Conservation (phyloP, 2,329 filamentous ascomycete genomes). For the Sordariomycetes sp. region DNA sequence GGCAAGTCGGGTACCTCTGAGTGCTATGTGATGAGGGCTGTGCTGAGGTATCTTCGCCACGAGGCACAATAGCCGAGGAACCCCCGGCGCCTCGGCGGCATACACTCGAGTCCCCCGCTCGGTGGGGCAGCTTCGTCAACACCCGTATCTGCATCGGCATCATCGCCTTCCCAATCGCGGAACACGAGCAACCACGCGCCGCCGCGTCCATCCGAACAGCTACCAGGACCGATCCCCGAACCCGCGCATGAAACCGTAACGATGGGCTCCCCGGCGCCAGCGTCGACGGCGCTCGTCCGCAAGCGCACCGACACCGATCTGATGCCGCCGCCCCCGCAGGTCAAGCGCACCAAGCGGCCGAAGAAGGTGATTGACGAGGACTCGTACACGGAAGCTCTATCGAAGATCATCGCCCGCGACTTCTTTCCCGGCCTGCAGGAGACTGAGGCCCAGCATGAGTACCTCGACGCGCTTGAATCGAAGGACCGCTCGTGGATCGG, state of each 20-base stretch:
- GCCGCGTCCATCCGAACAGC: background rate
- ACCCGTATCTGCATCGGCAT: background rate
- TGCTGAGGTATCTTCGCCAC: background rate
- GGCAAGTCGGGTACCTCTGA: background rate
- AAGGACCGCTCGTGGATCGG: constrained; percentile 77
- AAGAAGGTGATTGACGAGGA: constrained; percentile 86
- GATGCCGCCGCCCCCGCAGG: constrained; percentile 77
- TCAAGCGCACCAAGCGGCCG: constrained; percentile 86
- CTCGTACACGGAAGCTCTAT: constrained; percentile 78
- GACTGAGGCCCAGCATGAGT: constrained; percentile 78
- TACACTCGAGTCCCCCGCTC: background rate
- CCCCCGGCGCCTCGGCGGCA: background rate
- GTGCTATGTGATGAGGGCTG: background rate
- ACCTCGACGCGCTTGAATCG: constrained; percentile 80
- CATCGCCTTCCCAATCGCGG: background rate
- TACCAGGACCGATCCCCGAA: background rate
- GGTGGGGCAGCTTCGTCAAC: background rate
- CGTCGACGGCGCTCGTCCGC: constrained; percentile 47
- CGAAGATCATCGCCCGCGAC: constrained; percentile 89
- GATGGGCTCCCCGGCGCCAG: background rate
- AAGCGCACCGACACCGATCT: constrained; percentile 56
- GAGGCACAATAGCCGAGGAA: background rate
- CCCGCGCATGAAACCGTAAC: background rate
- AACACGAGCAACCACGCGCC: background rate
- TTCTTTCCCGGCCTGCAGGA: constrained; percentile 91